Evolutionary conservation across 352 stramenopile genomes (phyloP).

Genomic region (Albugo candida): DNA sequence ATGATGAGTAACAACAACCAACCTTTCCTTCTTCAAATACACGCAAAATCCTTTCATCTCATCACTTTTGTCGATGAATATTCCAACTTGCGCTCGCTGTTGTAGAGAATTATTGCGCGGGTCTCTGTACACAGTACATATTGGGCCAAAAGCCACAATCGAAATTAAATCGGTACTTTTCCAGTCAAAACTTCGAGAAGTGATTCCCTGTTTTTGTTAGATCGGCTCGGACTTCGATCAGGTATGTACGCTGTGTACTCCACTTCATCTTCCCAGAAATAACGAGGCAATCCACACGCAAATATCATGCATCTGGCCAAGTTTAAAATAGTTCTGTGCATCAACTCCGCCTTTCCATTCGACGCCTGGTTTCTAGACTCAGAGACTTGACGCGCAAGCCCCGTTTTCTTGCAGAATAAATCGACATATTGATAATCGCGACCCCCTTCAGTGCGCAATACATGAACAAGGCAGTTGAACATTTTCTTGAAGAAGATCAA

Average conservation of each 20-base stretch:
- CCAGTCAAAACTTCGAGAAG: not conserved
- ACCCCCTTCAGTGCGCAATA: not conserved
- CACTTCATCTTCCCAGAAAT: not conserved
- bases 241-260: not conserved
- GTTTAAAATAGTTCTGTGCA: not conserved
- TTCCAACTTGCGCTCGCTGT: not conserved
- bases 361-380: too few relatives aligned
- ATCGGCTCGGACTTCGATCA: not conserved
- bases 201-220: not conserved
- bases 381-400: too few relatives aligned
- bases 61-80: not conserved
- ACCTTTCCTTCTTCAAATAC: too few relatives aligned
- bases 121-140: not conserved
- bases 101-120: not conserved
- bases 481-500: not conserved
- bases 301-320: not conserved
- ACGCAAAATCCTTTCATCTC: not conserved
- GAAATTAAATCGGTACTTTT: not conserved
- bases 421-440: too few relatives aligned
- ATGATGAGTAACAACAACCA: too few relatives aligned
- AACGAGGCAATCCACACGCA: too few relatives aligned
- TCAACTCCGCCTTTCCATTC: not conserved
- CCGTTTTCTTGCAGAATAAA: too few relatives aligned
- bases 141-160: not conserved
- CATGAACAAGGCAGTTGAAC: not conserved